Percentiles rank a stretch among this genome's conserved stretches.
Evolutionary conservation across 768 basidiomycete genomes (phyloP).

Genomic region (Sistotremastrum suecicum): DNA sequence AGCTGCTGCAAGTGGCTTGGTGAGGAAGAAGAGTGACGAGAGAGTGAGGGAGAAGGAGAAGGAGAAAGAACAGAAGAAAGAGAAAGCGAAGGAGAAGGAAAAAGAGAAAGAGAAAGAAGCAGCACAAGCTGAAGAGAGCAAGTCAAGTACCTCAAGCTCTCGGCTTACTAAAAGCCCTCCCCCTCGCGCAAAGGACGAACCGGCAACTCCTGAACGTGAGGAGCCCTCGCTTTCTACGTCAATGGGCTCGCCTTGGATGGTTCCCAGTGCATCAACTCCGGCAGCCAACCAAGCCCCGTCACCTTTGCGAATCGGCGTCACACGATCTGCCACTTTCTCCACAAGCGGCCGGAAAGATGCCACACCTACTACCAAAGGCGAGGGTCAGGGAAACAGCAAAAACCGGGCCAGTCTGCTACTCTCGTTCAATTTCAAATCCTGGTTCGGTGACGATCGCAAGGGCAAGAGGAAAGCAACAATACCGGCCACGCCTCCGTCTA

Average conservation of each 20-base stretch:
- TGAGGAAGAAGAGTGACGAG: conserved; percentile 71
- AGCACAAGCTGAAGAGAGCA: conserved; percentile 6
- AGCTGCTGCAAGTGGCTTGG: conserved; percentile 51
- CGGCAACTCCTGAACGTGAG: conserved; percentile 25
- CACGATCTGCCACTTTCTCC: conserved; percentile 33
- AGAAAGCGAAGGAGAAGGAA: conserved; percentile 20
- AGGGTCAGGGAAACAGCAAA: conserved; percentile 22
- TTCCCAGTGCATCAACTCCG: conserved; percentile 34
- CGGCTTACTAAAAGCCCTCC: conserved; percentile 42
- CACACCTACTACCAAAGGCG: no score
- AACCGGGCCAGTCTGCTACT: conserved; percentile 72
- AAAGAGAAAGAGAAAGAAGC: conserved; percentile 20
- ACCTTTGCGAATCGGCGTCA: conserved; percentile 36
- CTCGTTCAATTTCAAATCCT: conserved; percentile 53
- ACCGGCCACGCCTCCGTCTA: conserved; percentile 8
- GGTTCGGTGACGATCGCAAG: conserved; percentile 88
- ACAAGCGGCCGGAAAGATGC: conserved; percentile 17
- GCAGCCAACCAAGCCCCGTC: conserved; percentile 24
- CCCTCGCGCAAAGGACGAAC: conserved; percentile 20
- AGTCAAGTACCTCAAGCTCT: conserved; percentile 1
- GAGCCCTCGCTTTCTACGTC: conserved; percentile 20
- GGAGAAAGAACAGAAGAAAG: conserved; percentile 32
- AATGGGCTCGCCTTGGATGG: conserved; percentile 62
- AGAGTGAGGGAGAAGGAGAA: conserved; percentile 36
- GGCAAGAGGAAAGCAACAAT: conserved; percentile 57